These are phyloP conservation scores for Penicillium cosmopolitanum DNA, from an alignment of 495 filamentous ascomycete species.

Conservation along the genomic window DNA sequence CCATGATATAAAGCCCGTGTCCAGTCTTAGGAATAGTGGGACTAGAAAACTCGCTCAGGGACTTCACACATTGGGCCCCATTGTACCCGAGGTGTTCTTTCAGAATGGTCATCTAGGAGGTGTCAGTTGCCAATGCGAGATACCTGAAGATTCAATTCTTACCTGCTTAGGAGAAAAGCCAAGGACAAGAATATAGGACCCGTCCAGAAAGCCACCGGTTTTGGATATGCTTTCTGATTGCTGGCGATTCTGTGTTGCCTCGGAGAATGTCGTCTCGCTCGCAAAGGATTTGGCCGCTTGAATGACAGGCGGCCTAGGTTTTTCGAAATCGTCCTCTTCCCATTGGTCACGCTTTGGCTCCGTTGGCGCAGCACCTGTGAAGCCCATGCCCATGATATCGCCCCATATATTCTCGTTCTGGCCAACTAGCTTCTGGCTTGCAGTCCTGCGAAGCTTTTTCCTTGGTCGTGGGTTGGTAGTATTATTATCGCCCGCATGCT, in stretches of 20 bases:
- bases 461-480: constrained; percentile 43
- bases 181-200: constrained; percentile 61
- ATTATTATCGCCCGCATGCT: constrained; percentile 19
- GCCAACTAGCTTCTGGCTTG: constrained; percentile 74
- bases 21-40: constrained; percentile 43
- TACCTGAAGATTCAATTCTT: constrained; percentile 7
- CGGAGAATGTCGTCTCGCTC: constrained; percentile 42
- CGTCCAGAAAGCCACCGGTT: constrained; percentile 41
- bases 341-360: constrained; percentile 36
- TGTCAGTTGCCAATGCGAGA: constrained; percentile 19
- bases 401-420: constrained; percentile 86
- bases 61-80: constrained; percentile 51
- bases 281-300: constrained; percentile 48
- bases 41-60: constrained; percentile 44
- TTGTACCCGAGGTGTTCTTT: constrained; percentile 57
- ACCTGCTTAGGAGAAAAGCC: constrained; percentile 66
- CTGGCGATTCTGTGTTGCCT: constrained; percentile 27
- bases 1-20: constrained; percentile 54
- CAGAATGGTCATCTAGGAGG: constrained; percentile 46
- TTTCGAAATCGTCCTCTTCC: constrained; percentile 34
- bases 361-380: constrained; percentile 33
- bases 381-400: constrained; percentile 71
- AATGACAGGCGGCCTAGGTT: constrained; percentile 25
- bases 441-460: constrained; percentile 74
- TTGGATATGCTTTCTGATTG: constrained; percentile 18